phyloP scores from a whole-genome alignment of 164 flowering plant species.

The Buxus sempervirens region DNA sequence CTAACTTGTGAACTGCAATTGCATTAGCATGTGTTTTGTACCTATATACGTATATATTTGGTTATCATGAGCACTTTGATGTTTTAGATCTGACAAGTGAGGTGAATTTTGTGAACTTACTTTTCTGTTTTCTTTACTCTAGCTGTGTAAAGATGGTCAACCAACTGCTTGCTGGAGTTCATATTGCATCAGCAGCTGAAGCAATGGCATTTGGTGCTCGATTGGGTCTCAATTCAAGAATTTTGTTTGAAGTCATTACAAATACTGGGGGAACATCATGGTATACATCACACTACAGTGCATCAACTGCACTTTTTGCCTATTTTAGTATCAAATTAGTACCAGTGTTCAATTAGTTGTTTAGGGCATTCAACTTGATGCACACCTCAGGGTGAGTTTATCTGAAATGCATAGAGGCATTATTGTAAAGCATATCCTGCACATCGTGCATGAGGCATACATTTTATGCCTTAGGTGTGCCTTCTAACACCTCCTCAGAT shows the following conservation, averaged over 20 bases:
- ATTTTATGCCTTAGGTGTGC: too few relatives aligned
- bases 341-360: background rate
- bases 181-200: slow-evolving; percentile 96
- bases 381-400: too few relatives aligned
- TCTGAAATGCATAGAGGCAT: too few relatives aligned
- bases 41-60: too few relatives aligned
- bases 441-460: too few relatives aligned
- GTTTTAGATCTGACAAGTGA: background rate
- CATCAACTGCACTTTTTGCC: background rate
- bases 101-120: background rate
- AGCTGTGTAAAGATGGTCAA: slow-evolving; percentile 97
- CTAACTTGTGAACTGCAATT: background rate
- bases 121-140: slow-evolving; percentile 9
- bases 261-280: slow-evolving; percentile 78
- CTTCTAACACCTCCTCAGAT: too few relatives aligned
- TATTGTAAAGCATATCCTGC: too few relatives aligned
- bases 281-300: slow-evolving; percentile 36
- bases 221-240: slow-evolving; percentile 76
- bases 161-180: slow-evolving; percentile 99
- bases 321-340: background rate
- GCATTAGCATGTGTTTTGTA: background rate
- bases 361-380: too few relatives aligned
- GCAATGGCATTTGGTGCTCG: slow-evolving; percentile 98
- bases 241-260: slow-evolving; percentile 67
- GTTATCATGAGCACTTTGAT: background rate